These are phyloP conservation scores for Paulinella micropora DNA, from an alignment of 78 protist species.

Conservation along the genomic window DNA sequence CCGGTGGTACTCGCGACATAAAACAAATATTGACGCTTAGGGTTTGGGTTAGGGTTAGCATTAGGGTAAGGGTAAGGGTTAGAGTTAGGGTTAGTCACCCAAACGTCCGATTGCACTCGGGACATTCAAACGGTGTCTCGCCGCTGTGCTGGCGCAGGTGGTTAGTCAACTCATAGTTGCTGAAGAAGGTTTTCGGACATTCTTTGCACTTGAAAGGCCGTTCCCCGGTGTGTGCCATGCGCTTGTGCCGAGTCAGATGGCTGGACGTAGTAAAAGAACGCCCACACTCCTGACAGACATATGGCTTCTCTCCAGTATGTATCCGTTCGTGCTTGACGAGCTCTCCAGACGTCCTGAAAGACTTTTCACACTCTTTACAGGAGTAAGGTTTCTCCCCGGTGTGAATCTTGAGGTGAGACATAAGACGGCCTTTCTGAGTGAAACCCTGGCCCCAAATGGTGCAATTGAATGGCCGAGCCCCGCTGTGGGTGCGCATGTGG, in stretches of 20 bases:
- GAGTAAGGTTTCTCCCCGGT: constrained; percentile 2
- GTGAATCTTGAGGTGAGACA: not conserved
- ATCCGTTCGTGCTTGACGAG: not conserved
- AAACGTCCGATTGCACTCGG: too few species aligned
- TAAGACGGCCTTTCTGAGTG: not conserved
- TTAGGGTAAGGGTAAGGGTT: too few species aligned
- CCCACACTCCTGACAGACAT: not conserved
- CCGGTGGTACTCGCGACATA: too few species aligned
- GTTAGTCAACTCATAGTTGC: not conserved
- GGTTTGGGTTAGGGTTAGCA: too few species aligned
- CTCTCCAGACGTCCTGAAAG: not conserved
- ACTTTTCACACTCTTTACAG: not conserved
- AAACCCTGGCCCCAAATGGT: too few species aligned
- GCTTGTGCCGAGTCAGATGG: not conserved
- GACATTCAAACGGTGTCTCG: not conserved
- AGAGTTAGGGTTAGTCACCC: too few species aligned
- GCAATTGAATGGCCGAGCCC: too few species aligned
- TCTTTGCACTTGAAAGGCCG: not conserved
- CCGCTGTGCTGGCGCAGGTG: not conserved
- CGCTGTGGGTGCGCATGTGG: too few species aligned
- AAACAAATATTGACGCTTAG: too few species aligned
- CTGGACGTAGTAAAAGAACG: not conserved
- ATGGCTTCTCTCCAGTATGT: constrained; percentile 6
- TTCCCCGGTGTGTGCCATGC: not conserved
- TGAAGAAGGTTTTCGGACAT: not conserved